Conservation (phyloP, 2,329 filamentous ascomycete genomes). For the Tolypocladium album region DNA sequence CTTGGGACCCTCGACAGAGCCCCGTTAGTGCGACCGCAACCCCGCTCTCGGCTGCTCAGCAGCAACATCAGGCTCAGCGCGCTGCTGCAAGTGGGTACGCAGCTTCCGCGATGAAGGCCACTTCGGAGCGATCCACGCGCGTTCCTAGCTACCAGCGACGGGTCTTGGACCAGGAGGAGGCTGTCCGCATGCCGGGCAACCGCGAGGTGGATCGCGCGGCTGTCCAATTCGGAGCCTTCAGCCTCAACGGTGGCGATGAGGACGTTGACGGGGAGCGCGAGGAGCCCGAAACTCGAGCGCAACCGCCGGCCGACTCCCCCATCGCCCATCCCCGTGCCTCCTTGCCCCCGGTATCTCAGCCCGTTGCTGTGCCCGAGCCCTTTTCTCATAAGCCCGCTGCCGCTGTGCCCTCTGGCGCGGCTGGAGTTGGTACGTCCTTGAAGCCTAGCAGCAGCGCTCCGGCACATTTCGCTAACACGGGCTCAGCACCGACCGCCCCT, state of each 20-base stretch:
- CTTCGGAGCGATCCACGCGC: slow-evolving; percentile 50
- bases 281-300: slow-evolving; percentile 86
- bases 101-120: slow-evolving; percentile 73
- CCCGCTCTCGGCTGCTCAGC: slow-evolving; percentile 53
- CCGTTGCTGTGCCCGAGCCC: slow-evolving; percentile 42
- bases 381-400: slow-evolving; percentile 46
- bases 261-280: slow-evolving; percentile 93
- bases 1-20: slow-evolving; percentile 60
- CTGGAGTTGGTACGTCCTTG: slow-evolving; percentile 19
- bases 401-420: slow-evolving; percentile 27
- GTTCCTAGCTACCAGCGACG: slow-evolving; percentile 75
- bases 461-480: background rate
- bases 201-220: slow-evolving; percentile 87
- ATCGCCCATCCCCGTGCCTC: slow-evolving; percentile 76
- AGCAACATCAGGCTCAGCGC: slow-evolving; percentile 46
- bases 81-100: slow-evolving; percentile 57
- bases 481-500: slow-evolving; percentile 9
- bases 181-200: slow-evolving; percentile 96
- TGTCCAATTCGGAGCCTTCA: slow-evolving; percentile 95
- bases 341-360: slow-evolving; percentile 61
- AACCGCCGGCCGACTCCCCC: slow-evolving; percentile 88
- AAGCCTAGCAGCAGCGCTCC: slow-evolving; percentile 4
- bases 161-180: slow-evolving; percentile 89
- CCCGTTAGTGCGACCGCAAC: slow-evolving; percentile 52
- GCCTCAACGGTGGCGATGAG: slow-evolving; percentile 70